A percentile compares a stretch with the other conserved stretches of the same genome.
phyloP scores from a whole-genome alignment of 106 monocot species.

The Gastrodia elata region DNA sequence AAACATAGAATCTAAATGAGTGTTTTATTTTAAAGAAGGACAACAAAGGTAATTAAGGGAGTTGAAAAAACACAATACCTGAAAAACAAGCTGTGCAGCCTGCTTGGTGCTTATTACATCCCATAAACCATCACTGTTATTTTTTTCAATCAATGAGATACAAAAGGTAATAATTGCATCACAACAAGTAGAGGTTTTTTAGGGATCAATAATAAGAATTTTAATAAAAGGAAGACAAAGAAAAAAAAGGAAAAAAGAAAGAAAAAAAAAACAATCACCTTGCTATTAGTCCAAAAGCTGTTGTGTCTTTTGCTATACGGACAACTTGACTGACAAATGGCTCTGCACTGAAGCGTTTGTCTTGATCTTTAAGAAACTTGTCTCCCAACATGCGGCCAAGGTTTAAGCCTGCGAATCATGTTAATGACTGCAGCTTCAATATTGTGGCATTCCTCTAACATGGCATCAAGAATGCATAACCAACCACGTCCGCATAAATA shows the following conservation, averaged over 20 bases:
- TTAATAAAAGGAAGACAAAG: neutral
- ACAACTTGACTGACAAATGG: slow-evolving; percentile 75
- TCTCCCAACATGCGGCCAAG: slow-evolving; percentile 88
- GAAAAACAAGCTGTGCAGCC: slow-evolving; percentile 48
- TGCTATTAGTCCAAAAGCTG: slow-evolving; percentile 68
- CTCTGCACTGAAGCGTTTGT: slow-evolving; percentile 68
- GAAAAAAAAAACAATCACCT: slow-evolving; percentile 34
- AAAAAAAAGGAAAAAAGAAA: neutral
- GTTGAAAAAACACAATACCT: slow-evolving; percentile 26
- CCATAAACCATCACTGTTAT: slow-evolving; percentile 89
- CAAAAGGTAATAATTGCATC: neutral
- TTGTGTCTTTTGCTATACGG: slow-evolving; percentile 36
- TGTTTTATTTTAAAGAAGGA: neutral
- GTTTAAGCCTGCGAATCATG: slow-evolving; percentile 54
- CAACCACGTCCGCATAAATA: too few relatives aligned
- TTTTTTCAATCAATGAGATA: slow-evolving; percentile 5
- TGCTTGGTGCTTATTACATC: slow-evolving; percentile 76
- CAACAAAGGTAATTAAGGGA: neutral
- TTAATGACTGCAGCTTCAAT: neutral
- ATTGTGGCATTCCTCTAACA: neutral
- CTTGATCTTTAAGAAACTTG: slow-evolving; percentile 92
- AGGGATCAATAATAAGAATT: too few relatives aligned
- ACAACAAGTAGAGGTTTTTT: neutral
- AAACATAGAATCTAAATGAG: too few relatives aligned
- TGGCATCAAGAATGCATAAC: neutral